A percentile compares a stretch with the other conserved stretches of the same genome.
Evolutionary conservation across 1,284 basidiomycete genomes (phyloP).

Genomic region (Heterobasidion occidentale): DNA sequence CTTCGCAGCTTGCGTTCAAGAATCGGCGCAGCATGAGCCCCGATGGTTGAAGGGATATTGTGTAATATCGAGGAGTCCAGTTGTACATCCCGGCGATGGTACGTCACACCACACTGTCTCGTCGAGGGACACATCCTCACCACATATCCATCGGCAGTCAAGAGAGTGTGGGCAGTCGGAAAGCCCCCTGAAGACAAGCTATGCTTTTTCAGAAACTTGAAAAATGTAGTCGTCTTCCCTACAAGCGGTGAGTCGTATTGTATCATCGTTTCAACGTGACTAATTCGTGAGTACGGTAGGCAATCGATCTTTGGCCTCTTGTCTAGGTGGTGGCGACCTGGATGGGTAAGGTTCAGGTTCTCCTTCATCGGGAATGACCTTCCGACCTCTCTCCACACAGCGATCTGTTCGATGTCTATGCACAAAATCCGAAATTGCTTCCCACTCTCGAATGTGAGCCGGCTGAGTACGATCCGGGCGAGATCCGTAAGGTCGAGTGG

Average conservation of each 20-base stretch:
- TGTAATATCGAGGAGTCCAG: conserved; percentile 54
- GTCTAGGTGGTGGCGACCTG: conserved; percentile 32
- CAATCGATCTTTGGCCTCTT: neutral
- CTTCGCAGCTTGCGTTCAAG: conserved; percentile 44
- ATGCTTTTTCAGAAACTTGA: conserved; percentile 55
- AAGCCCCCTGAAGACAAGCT: conserved; percentile 48
- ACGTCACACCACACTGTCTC: conserved; percentile 55
- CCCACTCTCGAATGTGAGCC: conserved; percentile 41
- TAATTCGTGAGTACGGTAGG: neutral
- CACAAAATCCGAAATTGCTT: conserved; percentile 37
- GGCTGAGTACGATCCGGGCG: conserved; percentile 43
- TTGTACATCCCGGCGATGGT: conserved; percentile 63
- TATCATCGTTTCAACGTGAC: neutral
- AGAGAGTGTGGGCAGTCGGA: conserved; percentile 65
- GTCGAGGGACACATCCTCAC: neutral
- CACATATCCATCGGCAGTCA: conserved; percentile 33
- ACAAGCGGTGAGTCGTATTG: conserved; percentile 40
- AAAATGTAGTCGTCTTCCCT: conserved; percentile 69
- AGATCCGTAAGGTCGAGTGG: conserved; percentile 23
- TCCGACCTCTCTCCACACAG: conserved; percentile 11
- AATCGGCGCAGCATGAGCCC: conserved; percentile 32
- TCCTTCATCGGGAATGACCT: neutral
- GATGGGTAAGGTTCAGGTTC: conserved; percentile 46
- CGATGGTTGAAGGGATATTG: conserved; percentile 45
- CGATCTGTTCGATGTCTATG: conserved; percentile 27